Evolutionary conservation across 2,329 filamentous ascomycete genomes (phyloP).

Genomic region (Pseudocercospora pini-densiflorae): DNA sequence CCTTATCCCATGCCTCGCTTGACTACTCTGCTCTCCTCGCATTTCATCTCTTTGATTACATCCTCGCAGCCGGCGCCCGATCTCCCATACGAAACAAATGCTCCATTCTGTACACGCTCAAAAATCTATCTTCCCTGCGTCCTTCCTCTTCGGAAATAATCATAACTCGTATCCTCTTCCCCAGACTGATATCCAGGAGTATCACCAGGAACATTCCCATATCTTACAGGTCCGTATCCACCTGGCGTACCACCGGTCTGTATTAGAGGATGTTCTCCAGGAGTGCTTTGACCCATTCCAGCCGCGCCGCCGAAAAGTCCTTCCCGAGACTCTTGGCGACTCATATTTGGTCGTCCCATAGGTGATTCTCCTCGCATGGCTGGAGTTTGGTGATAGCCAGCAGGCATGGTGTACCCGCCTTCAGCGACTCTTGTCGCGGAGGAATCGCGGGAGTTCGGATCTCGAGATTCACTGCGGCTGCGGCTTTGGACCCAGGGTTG

Average conservation of each 20-base stretch:
- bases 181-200: slow-evolving; percentile 36
- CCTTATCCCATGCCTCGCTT: background rate
- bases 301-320: slow-evolving; percentile 26
- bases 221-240: slow-evolving; percentile 37
- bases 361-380: slow-evolving; percentile 44
- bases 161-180: slow-evolving; percentile 45
- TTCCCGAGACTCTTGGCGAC: slow-evolving; percentile 31
- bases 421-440: slow-evolving; percentile 28
- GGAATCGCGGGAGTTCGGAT: slow-evolving; percentile 31
- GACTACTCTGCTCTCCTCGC: background rate
- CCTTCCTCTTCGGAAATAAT: slow-evolving; percentile 43
- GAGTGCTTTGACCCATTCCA: slow-evolving; percentile 26
- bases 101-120: slow-evolving; percentile 1
- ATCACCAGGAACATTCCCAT: slow-evolving; percentile 29
- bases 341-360: slow-evolving; percentile 6
- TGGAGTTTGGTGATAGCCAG: slow-evolving; percentile 54
- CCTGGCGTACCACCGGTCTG: slow-evolving; percentile 21
- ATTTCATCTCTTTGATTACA: slow-evolving; percentile 2
- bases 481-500: slow-evolving; percentile 24
- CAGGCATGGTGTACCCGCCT: slow-evolving; percentile 48
- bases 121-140: slow-evolving; percentile 16
- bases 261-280: slow-evolving; percentile 2
- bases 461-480: slow-evolving; percentile 35
- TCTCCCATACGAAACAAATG: background rate
- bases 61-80: background rate